A percentile compares a stretch with the other conserved stretches of the same genome.
These are phyloP conservation scores for Pichia insulana DNA, from an alignment of 805 yeast species.

Conservation along the genomic window DNA sequence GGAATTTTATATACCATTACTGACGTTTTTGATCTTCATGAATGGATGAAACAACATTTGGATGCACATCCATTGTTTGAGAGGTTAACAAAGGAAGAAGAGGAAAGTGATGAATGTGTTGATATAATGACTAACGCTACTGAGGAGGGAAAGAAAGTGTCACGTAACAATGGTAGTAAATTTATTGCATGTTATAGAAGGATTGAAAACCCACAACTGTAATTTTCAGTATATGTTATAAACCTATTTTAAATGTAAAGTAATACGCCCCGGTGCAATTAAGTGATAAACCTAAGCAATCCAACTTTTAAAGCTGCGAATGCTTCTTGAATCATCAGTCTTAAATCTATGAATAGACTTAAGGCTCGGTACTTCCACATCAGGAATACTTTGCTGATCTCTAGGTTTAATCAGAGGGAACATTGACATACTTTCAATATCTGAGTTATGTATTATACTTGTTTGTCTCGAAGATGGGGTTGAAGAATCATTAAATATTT, in stretches of 20 bases:
- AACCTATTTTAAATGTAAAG: too few species aligned
- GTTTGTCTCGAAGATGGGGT: constrained; percentile 12
- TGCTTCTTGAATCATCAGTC: constrained; percentile 27
- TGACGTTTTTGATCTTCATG: constrained; percentile 86
- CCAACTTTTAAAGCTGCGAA: constrained; percentile 31
- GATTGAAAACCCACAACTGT: constrained; percentile 46
- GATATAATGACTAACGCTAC: constrained; percentile 84
- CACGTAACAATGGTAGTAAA: constrained; percentile 80
- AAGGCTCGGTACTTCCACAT: constrained; percentile 31
- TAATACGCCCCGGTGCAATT: too few species aligned
- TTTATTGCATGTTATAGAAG: constrained; percentile 83
- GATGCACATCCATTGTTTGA: constrained; percentile 88
- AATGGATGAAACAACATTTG: constrained; percentile 93
- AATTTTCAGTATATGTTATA: not conserved
- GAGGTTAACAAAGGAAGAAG: constrained; percentile 74
- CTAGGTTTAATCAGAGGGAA: constrained; percentile 1
- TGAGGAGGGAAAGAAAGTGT: constrained; percentile 96
- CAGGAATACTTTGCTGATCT: constrained; percentile 5
- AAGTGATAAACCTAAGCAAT: not conserved
- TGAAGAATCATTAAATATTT: constrained; percentile 52
- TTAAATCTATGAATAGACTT: constrained; percentile 28
- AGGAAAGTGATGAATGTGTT: constrained; percentile 71
- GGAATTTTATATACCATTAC: constrained; percentile 92
- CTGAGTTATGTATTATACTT: not conserved
- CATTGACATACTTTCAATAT: not conserved